Base-by-base conservation (phyloP, 2,329 filamentous ascomycete genomes). In the Xylaria sp. region DNA sequence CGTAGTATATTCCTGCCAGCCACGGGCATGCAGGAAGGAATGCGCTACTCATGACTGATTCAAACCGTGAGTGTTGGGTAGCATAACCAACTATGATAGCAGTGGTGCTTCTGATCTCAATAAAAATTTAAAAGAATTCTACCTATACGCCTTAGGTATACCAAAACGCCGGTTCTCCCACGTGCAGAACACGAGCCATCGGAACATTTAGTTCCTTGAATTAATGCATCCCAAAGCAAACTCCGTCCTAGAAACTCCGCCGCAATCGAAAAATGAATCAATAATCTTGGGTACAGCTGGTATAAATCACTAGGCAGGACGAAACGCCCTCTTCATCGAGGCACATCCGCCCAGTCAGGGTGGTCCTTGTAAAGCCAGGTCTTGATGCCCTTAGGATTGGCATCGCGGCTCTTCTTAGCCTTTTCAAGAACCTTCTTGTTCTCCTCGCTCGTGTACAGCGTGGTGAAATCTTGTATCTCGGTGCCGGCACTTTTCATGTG, bases 321-420 rank as follows among this genome's bases (percentile, higher is more conserved):
- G n/a, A 60, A 18, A 66, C 5, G 10, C 35, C 21, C 35, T 13
- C 9, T 53, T 71, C 25, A 69, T 51, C 60, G 63, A 54, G 71
- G 69, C 32, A 71, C 32, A 37, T 78, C 73, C 68, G 86, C 83
- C 88, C 88, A 91, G 69, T 88, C 82, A 2, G 89, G 87, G 65
- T 90, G 83, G 42, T 91, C 86, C 63, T 82, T 84, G 23, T 87
- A 83, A 57, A 82, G 83, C 89, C 89, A 91, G 1, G 85, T 84
- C 72, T 84, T 86, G 71, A 91, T 89, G 3, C 84, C 86, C 60
- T 83, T 82, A 0, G 87, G 85, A 51, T 89, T 85, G 47, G 85
- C 83, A 62, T 84, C 80, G 21, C 84, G 84, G 72, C 88, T 90
- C 73, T 85, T 83, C 48, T 78, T 81, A 1, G 84, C 87, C 65